These are phyloP conservation scores for Hypericum perforatum DNA, from an alignment of 345 rosid species.

Conservation along the genomic window DNA sequence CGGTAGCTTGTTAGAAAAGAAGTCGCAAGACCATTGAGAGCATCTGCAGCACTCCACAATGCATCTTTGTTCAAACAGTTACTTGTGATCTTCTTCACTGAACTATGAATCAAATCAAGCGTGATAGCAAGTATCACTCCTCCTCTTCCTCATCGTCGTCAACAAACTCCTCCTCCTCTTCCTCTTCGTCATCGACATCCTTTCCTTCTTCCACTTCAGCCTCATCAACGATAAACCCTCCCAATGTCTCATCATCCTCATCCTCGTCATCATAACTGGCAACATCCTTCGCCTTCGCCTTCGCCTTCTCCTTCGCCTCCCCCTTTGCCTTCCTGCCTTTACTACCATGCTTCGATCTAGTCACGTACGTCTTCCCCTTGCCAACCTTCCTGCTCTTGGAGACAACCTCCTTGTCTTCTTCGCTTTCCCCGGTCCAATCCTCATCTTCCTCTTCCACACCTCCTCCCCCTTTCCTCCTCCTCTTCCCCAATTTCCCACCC, in stretches of 20 bases:
- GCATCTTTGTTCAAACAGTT: no score
- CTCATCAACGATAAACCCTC: slow-evolving; percentile 63
- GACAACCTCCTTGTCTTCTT: slow-evolving; percentile 35
- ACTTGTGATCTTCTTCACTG: no score
- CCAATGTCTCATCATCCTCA: slow-evolving; percentile 54
- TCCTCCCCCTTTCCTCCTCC: slow-evolving; percentile 7
- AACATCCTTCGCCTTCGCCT: slow-evolving; percentile 9
- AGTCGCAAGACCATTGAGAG: no score
- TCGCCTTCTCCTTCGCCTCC: slow-evolving; percentile 6
- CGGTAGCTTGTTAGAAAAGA: no score
- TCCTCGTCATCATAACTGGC: slow-evolving; percentile 27
- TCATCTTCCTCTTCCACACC: slow-evolving; percentile 33
- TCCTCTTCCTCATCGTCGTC: slow-evolving; percentile 31
- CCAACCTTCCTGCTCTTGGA: slow-evolving; percentile 20
- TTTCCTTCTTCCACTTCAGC: slow-evolving; percentile 19
- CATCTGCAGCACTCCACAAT: no score
- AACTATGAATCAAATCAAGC: neutral
- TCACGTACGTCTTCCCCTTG: slow-evolving; percentile 25
- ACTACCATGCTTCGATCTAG: slow-evolving; percentile 41
- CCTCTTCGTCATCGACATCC: neutral
- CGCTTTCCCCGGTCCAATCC: slow-evolving; percentile 58
- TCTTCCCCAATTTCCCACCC: no score
- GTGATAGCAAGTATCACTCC: neutral
- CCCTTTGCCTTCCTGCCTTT: slow-evolving; percentile 14
- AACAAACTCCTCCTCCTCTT: slow-evolving; percentile 14